Base-by-base conservation (phyloP, 768 basidiomycete genomes). In the Leucocoprinus birnbaumii region DNA sequence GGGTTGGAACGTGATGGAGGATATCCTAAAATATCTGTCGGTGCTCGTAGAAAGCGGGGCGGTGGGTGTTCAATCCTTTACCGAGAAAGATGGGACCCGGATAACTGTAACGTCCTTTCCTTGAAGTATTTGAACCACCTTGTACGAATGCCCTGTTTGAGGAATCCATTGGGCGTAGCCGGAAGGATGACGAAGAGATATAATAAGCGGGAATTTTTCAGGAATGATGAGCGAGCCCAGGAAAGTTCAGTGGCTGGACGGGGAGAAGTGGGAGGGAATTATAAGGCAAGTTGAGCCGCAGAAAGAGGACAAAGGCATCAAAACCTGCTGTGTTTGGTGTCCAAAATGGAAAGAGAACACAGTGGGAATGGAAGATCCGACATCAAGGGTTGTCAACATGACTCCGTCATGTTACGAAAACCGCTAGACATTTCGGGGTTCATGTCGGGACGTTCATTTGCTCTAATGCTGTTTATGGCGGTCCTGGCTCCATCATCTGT, bases 351-450 rank as follows among this genome's bases (percentile, higher is more conserved):
- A 43, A 45, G 43, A 25, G 52, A n/a, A 18, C 27, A 11, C 13
- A 18, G 25, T 26, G 22, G 34, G 16, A 27, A 26, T 25, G 25
- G 19, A 41, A 27, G 25, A 37, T 19, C 44, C 46, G 22, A 25
- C 8, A 54, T 54, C 37, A 46, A 54, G 53, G 53, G 53, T 47
- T 54, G 45, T 22, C 51, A 11, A 41, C 35, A 40, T 27, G 45
- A 19, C 35, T 47, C 41, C 37, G 38, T 40, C 45, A 16, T 46
- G 16, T 38, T 46, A 54, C 51, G 27, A 25, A 54, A 50, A 45
- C 22, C 22, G 26, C 38, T 54, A 48, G 46, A 27, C 53, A 54
- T 41, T 54, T 53, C 48, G 45, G 53, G 53, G 38, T 48, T 5
- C 31, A 11, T 40, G 25, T 26, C 25, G 48, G 26, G 21, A 6